These are phyloP conservation scores for Colletotrichum scovillei DNA, from an alignment of 2,329 filamentous ascomycete genomes.

Conservation along the genomic window DNA sequence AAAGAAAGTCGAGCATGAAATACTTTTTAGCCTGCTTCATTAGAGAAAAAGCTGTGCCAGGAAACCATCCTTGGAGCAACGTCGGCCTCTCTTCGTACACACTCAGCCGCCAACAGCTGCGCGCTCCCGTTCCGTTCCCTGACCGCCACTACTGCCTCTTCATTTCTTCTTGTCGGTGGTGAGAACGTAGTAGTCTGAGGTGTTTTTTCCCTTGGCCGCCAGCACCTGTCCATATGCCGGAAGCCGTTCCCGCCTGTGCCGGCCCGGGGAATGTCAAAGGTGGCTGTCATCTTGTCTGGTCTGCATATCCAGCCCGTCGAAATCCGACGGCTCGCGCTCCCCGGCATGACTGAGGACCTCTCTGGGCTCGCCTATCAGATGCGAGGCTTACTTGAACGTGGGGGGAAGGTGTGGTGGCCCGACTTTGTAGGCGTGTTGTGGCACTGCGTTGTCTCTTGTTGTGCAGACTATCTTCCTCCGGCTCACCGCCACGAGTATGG, in stretches of 20 bases:
- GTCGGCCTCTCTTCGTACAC: slow-evolving; percentile 13
- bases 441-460: background rate
- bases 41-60: background rate
- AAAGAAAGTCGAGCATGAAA: too few species aligned
- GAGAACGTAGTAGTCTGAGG: background rate
- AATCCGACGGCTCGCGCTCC: slow-evolving; percentile 12
- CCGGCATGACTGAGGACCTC: background rate
- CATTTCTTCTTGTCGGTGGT: slow-evolving; percentile 20
- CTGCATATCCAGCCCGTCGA: slow-evolving; percentile 22
- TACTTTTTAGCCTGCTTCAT: background rate
- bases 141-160: slow-evolving; percentile 33
- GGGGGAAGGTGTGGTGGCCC: background rate
- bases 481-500: slow-evolving; percentile 5
- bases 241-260: slow-evolving; percentile 10
- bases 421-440: too few species aligned
- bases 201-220: slow-evolving; percentile 7
- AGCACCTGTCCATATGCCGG: slow-evolving; percentile 10
- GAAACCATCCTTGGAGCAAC: background rate
- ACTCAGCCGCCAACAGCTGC: slow-evolving; percentile 18
- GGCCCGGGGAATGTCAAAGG: background rate
- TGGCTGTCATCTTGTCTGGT: background rate
- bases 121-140: slow-evolving; percentile 22
- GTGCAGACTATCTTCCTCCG: background rate
- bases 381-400: background rate
- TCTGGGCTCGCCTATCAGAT: slow-evolving; percentile 16